Evolutionary conservation across 2,329 filamentous ascomycete species (phyloP), one percentile per base, ranked within the genome.

Genomic region (Lecanicillium sp.): DNA sequence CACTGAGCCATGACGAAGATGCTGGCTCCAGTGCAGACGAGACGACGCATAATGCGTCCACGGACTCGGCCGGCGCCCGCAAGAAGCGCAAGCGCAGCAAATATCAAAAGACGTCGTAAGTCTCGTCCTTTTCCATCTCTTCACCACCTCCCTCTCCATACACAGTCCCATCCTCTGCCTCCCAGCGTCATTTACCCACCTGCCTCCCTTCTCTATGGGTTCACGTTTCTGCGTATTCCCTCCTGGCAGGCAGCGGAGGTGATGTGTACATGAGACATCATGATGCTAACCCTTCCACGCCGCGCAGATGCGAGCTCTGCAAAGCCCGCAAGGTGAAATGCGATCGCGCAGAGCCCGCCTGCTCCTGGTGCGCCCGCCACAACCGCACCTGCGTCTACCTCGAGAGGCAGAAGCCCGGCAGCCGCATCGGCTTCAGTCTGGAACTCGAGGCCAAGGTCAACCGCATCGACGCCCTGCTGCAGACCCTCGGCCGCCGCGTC

Each of bases 361-460:
- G 81, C 58, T 79, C 79, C 17, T 85, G 81, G 81, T 86, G 81
- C 55, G 61, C 75, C 36, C 74, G 80, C 36, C 83, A 85, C 57
- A 72, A 72, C 42, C 75, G 81, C 46, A 49, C 68, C 30, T 85
- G 81, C 54, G 76, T 82, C 54, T 85, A 85, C 54, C 77, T 76
- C 44, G 80, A 83, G 50, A 69, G 81, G 30, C 83, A 84, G 61
- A 84, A 84, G 55, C 79, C 81, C 7, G 81, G 81, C 3, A 66
- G 74, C 28, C 65, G 74, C 20, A 72, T 78, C 49, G 78, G 77
- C 32, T 79, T 79, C 55, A 74, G 74, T 12, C 63, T 76, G 36
- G 77, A 81, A 57, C 66, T 81, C 5, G 77, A 71, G 47, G 61
- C 61, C 36, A 79, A 68, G 57, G 71, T 58, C 52, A 76, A 64